Evolutionary conservation across 176 grass and related monocot species (phyloP), one percentile per base, ranked within the genome.

Genomic region (Phragmites australis): DNA sequence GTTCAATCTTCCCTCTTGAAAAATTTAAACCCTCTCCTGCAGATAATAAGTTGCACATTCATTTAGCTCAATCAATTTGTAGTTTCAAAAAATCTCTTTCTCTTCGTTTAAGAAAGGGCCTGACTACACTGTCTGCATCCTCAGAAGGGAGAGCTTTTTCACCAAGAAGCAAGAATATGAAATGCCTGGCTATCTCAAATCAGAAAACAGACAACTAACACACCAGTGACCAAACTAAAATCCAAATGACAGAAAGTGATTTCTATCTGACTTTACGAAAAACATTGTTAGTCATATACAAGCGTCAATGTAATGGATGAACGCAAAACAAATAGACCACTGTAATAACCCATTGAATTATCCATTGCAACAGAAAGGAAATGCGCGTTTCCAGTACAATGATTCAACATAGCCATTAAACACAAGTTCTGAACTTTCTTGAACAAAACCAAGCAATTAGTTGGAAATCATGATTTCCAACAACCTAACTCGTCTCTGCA

Each of bases 1-100:
- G 11, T 81, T 30, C 44, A 63, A 76, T 50, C 12, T 32, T 76
- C 65, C 8, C 23, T 52, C 61, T 26, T 45, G 53, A 68, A 18
- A 84, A 84, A 52, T 9, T 42, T 54, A 3, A 63, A 48, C 5
- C 31, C 50, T 48, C 42, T 80, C 70, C 84, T 87, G 65, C 11
- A 77, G 51, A 26, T 46, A 61, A 53, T 19, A 81, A 84, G 17
- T 72, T 23, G 70, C 5, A 32, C 6, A 25, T 45, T 37, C 7
- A 82, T 53, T 90, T 74, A 74, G 53, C 0, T n/a, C 7, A 72
- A 66, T 78, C 12, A 30, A 42, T 41, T 37, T 55, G 12, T 50
- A 63, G 30, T 41, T 61, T 49, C 0, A 26, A 39, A 46, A 16
- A 34, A 41, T 10, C 0, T 29, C 1, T 13, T 58, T 62, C 3